A percentile compares a stretch with the other conserved stretches of the same genome.
These are phyloP conservation scores for Volutella citrinella DNA, from an alignment of 2,329 filamentous ascomycete genomes.

Conservation along the genomic window DNA sequence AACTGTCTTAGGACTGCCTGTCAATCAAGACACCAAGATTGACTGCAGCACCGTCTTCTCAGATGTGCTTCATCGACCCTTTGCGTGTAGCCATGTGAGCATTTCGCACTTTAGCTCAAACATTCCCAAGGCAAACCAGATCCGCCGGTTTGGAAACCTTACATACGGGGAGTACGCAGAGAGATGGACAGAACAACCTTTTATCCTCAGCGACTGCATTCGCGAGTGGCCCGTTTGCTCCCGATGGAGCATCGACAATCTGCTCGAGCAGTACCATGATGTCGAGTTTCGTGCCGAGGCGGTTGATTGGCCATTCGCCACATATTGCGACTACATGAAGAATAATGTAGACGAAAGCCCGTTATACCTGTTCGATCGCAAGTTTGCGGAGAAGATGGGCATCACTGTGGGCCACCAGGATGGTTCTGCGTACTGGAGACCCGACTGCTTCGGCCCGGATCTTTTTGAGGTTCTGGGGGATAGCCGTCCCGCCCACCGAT, in stretches of 20 bases:
- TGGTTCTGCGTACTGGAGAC: conserved; percentile 68
- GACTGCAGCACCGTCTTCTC: conserved; percentile 81
- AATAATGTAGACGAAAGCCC: conserved; percentile 82
- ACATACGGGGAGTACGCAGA: conserved; percentile 70
- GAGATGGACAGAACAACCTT: conserved; percentile 76
- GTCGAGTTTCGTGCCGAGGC: conserved; percentile 84
- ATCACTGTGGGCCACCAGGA: conserved; percentile 57
- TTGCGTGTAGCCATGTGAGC: conserved; percentile 77
- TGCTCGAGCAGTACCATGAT: conserved; percentile 62
- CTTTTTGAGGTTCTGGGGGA: conserved; percentile 75
- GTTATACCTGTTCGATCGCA: conserved; percentile 86
- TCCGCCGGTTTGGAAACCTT: conserved; percentile 66
- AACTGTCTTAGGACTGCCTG: conserved; percentile 63
- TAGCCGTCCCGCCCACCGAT: conserved; percentile 82
- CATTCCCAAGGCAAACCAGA: conserved; percentile 73
- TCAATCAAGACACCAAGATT: conserved; percentile 51
- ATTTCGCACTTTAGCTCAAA: conserved; percentile 63
- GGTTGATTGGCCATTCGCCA: conserved; percentile 85
- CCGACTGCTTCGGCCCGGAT: conserved; percentile 82
- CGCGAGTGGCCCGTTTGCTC: conserved; percentile 76
- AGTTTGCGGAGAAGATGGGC: conserved; percentile 82
- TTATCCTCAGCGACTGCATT: conserved; percentile 81
- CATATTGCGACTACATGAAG: conserved; percentile 79
- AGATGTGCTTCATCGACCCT: conserved; percentile 85
- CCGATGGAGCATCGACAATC: conserved; percentile 68